A percentile compares a stretch with the other conserved stretches of the same genome.
Conservation (phyloP, 1,139 yeast species). For the Candida sojae region DNA sequence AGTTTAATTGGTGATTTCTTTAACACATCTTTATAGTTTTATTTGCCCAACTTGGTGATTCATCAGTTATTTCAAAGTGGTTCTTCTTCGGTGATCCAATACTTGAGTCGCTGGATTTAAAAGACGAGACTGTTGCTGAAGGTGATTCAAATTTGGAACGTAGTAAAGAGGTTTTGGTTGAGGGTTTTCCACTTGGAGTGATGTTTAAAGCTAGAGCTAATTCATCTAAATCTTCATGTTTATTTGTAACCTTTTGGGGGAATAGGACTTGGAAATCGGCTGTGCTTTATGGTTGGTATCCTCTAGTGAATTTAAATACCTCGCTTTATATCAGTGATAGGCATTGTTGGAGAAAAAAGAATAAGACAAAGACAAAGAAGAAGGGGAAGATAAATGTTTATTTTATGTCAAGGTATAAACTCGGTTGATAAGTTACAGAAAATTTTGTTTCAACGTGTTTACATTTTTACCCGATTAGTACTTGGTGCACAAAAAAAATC, state of each 20-base stretch:
- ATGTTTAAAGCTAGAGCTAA: constrained; percentile 41
- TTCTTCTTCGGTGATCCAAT: constrained; percentile 21
- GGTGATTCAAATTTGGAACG: constrained; percentile 45
- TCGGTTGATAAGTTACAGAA: neutral
- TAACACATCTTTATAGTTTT: constrained; percentile 20
- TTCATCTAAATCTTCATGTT: constrained; percentile 38
- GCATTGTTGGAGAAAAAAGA: constrained; percentile 1
- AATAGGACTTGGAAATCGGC: constrained; percentile 32
- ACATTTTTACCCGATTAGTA: constrained; percentile 2
- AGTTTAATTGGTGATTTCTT: constrained; percentile 17
- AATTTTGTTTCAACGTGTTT: neutral
- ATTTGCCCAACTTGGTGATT: constrained; percentile 26
- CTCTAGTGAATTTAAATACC: constrained; percentile 34
- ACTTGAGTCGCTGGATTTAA: constrained; percentile 29
- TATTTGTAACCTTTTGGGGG: constrained; percentile 15
- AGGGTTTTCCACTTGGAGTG: constrained; percentile 19
- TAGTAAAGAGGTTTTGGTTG: constrained; percentile 31
- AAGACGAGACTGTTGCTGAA: constrained; percentile 47
- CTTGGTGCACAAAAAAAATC: too few relatives aligned
- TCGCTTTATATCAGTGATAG: constrained; percentile 25
- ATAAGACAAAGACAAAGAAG: neutral
- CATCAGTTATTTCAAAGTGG: constrained; percentile 18
- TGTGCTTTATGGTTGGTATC: constrained; percentile 21
- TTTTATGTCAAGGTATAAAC: too few relatives aligned
- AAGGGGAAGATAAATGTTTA: too few relatives aligned